Evolutionary conservation across 129 eudicot genomes (phyloP).

Genomic region (Tagetes erecta): DNA sequence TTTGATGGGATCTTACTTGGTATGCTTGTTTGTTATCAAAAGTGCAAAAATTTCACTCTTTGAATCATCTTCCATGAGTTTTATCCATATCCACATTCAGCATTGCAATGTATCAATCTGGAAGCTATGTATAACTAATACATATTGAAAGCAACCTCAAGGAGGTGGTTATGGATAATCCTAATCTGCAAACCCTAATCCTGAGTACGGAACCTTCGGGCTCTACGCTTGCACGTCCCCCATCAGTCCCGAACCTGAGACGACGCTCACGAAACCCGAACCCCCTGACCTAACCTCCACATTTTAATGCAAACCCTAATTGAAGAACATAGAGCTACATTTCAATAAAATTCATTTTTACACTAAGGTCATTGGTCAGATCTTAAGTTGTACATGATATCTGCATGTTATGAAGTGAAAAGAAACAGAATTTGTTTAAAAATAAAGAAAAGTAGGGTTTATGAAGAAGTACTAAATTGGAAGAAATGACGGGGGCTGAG

Average conservation of each 20-base stretch:
- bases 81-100: slow-evolving; percentile 2
- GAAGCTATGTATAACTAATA: not conserved
- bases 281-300: too few relatives aligned
- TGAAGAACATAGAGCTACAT: not conserved
- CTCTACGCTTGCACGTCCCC: too few relatives aligned
- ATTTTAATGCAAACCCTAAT: slow-evolving; percentile 10
- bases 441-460: slow-evolving; percentile 31
- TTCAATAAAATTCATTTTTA: not conserved
- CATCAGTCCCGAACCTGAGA: too few relatives aligned
- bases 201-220: too few relatives aligned
- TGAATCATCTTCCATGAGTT: not conserved
- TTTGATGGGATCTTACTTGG: too few relatives aligned
- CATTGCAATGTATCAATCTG: not conserved
- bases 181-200: not conserved
- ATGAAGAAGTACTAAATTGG: slow-evolving; percentile 45
- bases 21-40: not conserved
- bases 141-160: not conserved
- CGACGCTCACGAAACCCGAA: too few relatives aligned
- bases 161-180: not conserved
- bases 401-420: not conserved
- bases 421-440: not conserved
- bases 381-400: not conserved
- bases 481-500: slow-evolving; percentile 62
- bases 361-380: slow-evolving; percentile 14
- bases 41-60: not conserved